A percentile compares a stretch with the other conserved stretches of the same genome.
Evolutionary conservation across 2,329 filamentous ascomycete species (phyloP).

Genomic region (Pseudopyricularia javanii): DNA sequence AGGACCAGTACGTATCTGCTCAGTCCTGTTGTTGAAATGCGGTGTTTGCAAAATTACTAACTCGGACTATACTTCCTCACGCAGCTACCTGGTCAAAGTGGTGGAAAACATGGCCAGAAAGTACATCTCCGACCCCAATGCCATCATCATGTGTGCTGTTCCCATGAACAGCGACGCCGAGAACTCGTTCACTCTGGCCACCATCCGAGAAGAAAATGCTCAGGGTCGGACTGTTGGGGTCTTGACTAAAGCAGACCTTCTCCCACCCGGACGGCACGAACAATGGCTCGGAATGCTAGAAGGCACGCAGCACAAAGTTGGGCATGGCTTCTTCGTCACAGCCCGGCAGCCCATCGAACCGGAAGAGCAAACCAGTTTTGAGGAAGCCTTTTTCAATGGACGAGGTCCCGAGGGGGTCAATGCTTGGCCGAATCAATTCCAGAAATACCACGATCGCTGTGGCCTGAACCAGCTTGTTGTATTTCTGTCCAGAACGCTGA

Average conservation of each 20-base stretch:
- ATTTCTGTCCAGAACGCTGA: constrained; percentile 39
- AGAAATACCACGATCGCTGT: constrained; percentile 32
- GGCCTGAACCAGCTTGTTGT: constrained; percentile 40
- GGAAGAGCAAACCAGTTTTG: constrained; percentile 36
- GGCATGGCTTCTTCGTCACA: constrained; percentile 69
- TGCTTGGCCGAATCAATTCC: constrained; percentile 36
- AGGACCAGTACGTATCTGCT: constrained; percentile 30
- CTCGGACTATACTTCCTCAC: background rate
- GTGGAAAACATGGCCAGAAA: constrained; percentile 58
- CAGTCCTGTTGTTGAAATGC: background rate
- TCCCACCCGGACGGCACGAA: constrained; percentile 34
- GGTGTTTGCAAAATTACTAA: background rate
- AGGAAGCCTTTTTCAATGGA: constrained; percentile 36
- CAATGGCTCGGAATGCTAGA: constrained; percentile 55
- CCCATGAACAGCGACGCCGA: constrained; percentile 70
- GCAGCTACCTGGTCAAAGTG: constrained; percentile 52
- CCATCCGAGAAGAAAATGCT: constrained; percentile 47
- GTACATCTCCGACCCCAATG: constrained; percentile 57
- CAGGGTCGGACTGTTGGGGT: constrained; percentile 56
- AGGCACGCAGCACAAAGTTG: constrained; percentile 48
- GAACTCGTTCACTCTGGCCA: constrained; percentile 57
- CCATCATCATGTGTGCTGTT: constrained; percentile 66
- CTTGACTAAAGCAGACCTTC: constrained; percentile 72
- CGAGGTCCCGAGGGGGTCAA: constrained; percentile 5
- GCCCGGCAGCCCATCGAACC: constrained; percentile 44